Evolutionary conservation across 805 yeast genomes (phyloP).

Genomic region (Spathaspora passalidarum): DNA sequence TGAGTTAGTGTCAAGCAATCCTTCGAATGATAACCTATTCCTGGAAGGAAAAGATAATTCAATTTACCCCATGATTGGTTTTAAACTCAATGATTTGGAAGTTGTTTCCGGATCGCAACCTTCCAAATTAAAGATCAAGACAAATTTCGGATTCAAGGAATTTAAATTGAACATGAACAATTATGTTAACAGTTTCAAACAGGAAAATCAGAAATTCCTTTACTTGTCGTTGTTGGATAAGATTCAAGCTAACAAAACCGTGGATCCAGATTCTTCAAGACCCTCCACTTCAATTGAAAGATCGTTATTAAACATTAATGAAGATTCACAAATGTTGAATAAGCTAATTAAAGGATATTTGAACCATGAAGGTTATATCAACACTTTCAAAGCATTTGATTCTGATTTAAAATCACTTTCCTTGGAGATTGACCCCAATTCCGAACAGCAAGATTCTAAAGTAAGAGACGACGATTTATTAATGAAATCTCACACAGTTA

Average conservation of each 20-base stretch:
- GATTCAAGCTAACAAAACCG: conserved; percentile 8
- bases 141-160: conserved; percentile 57
- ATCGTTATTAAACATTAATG: conserved; percentile 21
- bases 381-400: conserved; percentile 31
- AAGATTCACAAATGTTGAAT: conserved; percentile 26
- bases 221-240: conserved; percentile 19
- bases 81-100: conserved; percentile 29
- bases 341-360: conserved; percentile 36
- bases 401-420: conserved; percentile 26
- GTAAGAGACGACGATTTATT: conserved; percentile 12
- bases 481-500: conserved; percentile 19
- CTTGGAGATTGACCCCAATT: conserved; percentile 7
- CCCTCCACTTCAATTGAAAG: conserved; percentile 13
- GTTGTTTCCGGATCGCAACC: conserved; percentile 17
- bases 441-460: background rate
- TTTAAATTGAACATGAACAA: conserved; percentile 60
- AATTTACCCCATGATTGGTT: conserved; percentile 35
- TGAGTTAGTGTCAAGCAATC: conserved; percentile 20
- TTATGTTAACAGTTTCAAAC: conserved; percentile 48
- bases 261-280: conserved; percentile 3
- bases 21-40: conserved; percentile 20
- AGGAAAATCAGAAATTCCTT: conserved; percentile 18
- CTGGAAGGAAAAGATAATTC: conserved; percentile 13
- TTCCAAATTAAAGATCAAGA: conserved; percentile 27
- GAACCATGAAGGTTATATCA: conserved; percentile 36